Base-by-base conservation (phyloP, 768 basidiomycete genomes). In the Cubamyces lactineus region DNA sequence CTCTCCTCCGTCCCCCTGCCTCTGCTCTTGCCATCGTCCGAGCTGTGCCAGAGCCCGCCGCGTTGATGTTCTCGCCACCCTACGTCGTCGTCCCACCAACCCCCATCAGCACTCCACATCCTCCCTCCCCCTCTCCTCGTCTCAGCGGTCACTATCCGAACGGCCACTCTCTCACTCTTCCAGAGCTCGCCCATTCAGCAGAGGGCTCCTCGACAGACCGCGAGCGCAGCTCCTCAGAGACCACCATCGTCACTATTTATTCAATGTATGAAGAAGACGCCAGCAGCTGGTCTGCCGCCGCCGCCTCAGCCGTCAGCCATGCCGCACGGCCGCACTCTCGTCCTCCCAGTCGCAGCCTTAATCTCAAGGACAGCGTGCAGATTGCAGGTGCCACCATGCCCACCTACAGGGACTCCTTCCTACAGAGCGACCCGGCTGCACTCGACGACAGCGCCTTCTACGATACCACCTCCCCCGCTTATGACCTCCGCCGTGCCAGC, bases 231-330 rank as follows among this genome's bases (percentile, higher is more conserved):
- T 86, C 88, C 0, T 85, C 88, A 13, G 90, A 91, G 68, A 85
- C 88, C 51, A 85, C 90, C 13, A 89, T 93, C 70, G 85, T 88
- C 71, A 86, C 89, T 55, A 93, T 94, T 59, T 94, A 92, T 73
- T 91, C 89, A 51, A 92, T 92, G 91, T 94, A 94, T 72, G 85
- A 85, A 55, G 86, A 87, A 71, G 84, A 86, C 59, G 70, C 76
- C 53, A 73, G 77, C 53, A 82, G 82, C 77, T 86, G 83, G 81
- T 70, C 77, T 71, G 69, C 74, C 67, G 72, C 62, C 55, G 61
- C 76, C 61, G 62, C 56, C 48, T 50, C 59, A 23, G 53, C 46
- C 60, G 61, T 66, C 53, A 64, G 58, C 66, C 70, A 59, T 45
- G 61, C 53, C 68, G 61, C 57, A 42, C 57, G 49, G 40, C 57